Evolutionary conservation across 2,329 filamentous ascomycete species (phyloP).

Genomic region (Sclerotinia nivalis): DNA sequence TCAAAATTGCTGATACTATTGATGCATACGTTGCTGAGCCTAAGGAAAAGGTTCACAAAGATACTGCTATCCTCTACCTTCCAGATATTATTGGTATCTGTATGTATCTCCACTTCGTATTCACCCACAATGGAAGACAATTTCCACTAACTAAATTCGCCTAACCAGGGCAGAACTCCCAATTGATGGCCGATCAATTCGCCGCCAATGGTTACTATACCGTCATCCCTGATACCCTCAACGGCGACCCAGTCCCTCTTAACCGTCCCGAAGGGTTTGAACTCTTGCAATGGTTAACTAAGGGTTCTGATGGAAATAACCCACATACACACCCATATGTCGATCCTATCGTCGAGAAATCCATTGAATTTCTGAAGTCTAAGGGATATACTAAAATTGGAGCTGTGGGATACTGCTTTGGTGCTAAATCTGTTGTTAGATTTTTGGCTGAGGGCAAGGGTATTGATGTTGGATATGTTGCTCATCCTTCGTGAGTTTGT

Average conservation of each 20-base stretch:
- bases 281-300: constrained; percentile 50
- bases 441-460: constrained; percentile 58
- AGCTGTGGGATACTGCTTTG: constrained; percentile 71
- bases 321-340: constrained; percentile 38
- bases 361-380: constrained; percentile 59
- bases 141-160: constrained; percentile 32
- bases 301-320: constrained; percentile 39
- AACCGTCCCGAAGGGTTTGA: constrained; percentile 50
- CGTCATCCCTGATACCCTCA: constrained; percentile 70
- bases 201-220: constrained; percentile 59
- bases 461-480: constrained; percentile 70
- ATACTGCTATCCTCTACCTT: constrained; percentile 40
- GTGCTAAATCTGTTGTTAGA: constrained; percentile 72
- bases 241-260: constrained; percentile 61
- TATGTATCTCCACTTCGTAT: not conserved
- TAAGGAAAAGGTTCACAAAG: constrained; percentile 35
- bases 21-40: constrained; percentile 40
- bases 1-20: constrained; percentile 38
- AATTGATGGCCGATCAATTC: constrained; percentile 72
- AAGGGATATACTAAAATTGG: constrained; percentile 61
- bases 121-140: not conserved
- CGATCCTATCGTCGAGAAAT: constrained; percentile 47
- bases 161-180: constrained; percentile 51
- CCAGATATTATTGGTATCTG: constrained; percentile 41
- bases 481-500: constrained; percentile 63